Evolutionary conservation across 305 asterid genomes (phyloP).

Genomic region (Striga hermonthica): DNA sequence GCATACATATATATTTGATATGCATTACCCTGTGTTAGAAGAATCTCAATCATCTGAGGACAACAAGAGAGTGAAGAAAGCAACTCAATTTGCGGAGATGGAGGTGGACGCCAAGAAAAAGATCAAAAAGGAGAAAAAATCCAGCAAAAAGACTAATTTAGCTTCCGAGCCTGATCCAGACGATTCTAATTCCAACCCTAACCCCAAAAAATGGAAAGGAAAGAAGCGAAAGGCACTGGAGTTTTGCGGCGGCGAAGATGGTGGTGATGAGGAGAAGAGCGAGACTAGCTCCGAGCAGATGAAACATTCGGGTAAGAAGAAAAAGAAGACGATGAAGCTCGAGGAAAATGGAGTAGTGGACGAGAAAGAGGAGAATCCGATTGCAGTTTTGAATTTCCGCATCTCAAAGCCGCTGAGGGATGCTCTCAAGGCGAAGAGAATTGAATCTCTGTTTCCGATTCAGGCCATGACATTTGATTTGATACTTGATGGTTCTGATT

Average conservation of each 20-base stretch:
- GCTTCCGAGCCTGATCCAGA: slow-evolving; percentile 55
- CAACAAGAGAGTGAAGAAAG: slow-evolving; percentile 49
- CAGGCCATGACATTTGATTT: slow-evolving; percentile 80
- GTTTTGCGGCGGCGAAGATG: slow-evolving; percentile 36
- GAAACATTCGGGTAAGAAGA: slow-evolving; percentile 45
- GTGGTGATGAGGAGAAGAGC: slow-evolving; percentile 47
- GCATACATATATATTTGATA: slow-evolving; percentile 3
- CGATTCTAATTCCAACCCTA: slow-evolving; percentile 28
- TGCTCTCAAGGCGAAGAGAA: slow-evolving; percentile 59
- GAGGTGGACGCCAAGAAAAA: slow-evolving; percentile 38
- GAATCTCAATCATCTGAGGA: slow-evolving; percentile 47
- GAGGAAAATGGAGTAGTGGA: slow-evolving; percentile 31
- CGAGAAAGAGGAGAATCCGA: slow-evolving; percentile 45
- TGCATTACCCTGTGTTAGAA: slow-evolving; percentile 56
- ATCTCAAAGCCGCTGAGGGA: slow-evolving; percentile 64
- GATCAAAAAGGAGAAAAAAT: slow-evolving; percentile 55
- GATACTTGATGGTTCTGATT: slow-evolving; percentile 73
- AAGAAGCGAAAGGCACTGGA: slow-evolving; percentile 60
- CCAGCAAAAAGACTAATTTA: slow-evolving; percentile 48
- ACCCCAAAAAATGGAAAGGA: slow-evolving; percentile 47
- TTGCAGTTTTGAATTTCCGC: slow-evolving; percentile 62
- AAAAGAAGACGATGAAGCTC: slow-evolving; percentile 46
- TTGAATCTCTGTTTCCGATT: slow-evolving; percentile 67
- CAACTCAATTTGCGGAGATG: slow-evolving; percentile 36
- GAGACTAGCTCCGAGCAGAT: slow-evolving; percentile 74